Evolutionary conservation across 164 flowering plant species (phyloP), one percentile per base, ranked within the genome.

Genomic region (Chloranthus sessilifolius): DNA sequence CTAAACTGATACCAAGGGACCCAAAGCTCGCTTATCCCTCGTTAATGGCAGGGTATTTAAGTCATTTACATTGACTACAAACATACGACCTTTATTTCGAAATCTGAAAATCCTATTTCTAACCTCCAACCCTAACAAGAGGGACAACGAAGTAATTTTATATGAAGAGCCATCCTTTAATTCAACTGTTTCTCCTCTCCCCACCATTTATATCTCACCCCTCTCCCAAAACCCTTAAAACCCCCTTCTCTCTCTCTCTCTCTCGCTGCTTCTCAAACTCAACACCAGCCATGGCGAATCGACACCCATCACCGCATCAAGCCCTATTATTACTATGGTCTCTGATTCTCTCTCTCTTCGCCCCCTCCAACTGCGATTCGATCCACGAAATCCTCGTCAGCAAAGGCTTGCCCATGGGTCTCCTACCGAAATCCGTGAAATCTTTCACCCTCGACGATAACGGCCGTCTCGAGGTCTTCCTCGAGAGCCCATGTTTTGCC

Each of bases 351-450:
- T 0, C 14, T 11, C 7, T 43, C 37, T 49, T 60, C 24, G 39
- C 48, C 15, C 29, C 37, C 8, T 40, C 45, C 7, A 35, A 34
- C 47, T 24, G 33, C 5, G 58, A 39, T 22, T 25, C 90, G 36
- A 69, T 88, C 50, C 92, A 84, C 58, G 85, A 84, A 26, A 80
- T 88, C 47, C 82, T 88, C 16, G 27, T 33, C 11, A 53, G 74
- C 27, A 74, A 55, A 22, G 96, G 96, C 34, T 52, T 84, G n/a
- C 94, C 96, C 0, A 66, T 72, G 0, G 96, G 96, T 2, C 77
- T 88, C 2, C 39, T 88, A 0, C 96, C 94, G 1, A 74, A 70
- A 38, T 76, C 66, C 2, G 83, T 82, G 12, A 76, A 74, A 49
- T 81, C 88, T 21, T 88, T 55, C 79, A 69, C 63, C 0, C 67